Evolutionary conservation across 2,329 filamentous ascomycete species (phyloP).

Genomic region (Paecilomyces sp.): DNA sequence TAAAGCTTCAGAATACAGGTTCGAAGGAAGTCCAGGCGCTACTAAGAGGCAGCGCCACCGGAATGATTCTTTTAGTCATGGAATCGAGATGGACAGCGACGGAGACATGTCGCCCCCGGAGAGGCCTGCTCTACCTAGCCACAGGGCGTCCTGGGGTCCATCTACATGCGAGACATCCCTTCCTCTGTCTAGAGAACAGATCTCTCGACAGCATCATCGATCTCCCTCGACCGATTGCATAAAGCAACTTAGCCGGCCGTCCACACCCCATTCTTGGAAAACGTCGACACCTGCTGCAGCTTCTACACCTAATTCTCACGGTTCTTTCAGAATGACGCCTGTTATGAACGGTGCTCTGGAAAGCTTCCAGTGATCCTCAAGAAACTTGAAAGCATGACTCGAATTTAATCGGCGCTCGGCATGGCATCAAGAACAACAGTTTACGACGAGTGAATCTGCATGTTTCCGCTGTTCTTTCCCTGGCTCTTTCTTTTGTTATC

Average conservation of each 20-base stretch:
- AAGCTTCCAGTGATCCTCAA: neutral
- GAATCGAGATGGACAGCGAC: conserved; percentile 7
- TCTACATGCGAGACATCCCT: neutral
- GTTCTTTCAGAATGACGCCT: neutral
- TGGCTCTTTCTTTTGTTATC: neutral
- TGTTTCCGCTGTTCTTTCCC: neutral
- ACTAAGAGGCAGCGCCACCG: neutral
- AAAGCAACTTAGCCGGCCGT: neutral
- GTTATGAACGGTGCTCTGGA: neutral
- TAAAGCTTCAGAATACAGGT: neutral
- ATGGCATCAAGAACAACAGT: neutral
- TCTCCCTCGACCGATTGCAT: neutral
- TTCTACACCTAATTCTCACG: neutral
- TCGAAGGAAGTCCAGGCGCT: neutral
- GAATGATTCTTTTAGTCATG: conserved; percentile 1
- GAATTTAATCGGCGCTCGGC: neutral
- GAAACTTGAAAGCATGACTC: neutral
- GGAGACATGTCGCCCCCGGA: conserved; percentile 1
- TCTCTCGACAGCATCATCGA: neutral
- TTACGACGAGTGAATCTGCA: neutral
- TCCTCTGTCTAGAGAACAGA: neutral
- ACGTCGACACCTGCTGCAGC: neutral
- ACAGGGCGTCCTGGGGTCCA: conserved; percentile 5
- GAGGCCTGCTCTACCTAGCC: conserved; percentile 1
- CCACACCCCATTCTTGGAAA: neutral